These are phyloP conservation scores for Boletellus dicymbophilus DNA, from an alignment of 1,284 basidiomycete species.

Conservation along the genomic window DNA sequence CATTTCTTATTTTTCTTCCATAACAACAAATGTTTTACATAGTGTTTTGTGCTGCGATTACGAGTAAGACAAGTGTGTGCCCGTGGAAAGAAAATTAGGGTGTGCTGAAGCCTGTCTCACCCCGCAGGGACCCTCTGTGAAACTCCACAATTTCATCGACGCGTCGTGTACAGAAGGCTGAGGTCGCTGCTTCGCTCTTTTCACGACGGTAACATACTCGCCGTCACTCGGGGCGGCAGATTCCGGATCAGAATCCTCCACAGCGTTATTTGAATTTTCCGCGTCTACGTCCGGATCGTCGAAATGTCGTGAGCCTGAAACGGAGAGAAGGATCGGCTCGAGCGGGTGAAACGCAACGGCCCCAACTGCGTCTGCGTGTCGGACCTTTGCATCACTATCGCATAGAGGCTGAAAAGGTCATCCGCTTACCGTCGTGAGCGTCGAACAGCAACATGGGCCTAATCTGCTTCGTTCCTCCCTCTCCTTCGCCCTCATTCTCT, in stretches of 20 bases:
- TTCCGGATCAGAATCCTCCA: conserved; percentile 11
- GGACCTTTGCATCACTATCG: too few relatives aligned
- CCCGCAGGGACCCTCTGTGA: conserved; percentile 8
- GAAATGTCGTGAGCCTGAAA: conserved; percentile 72
- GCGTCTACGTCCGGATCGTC: conserved; percentile 19
- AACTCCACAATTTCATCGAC: conserved; percentile 31
- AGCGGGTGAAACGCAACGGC: conserved; percentile 65
- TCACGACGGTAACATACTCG: conserved; percentile 1
- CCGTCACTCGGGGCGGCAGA: conserved; percentile 9
- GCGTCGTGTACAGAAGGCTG: conserved; percentile 27
- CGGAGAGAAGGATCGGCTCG: conserved; percentile 51
- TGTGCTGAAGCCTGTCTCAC: too few relatives aligned
- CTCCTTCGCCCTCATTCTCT: conserved; percentile 5
- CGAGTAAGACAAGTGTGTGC: too few relatives aligned
- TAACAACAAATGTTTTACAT: conserved; percentile 18
- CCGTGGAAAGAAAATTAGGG: too few relatives aligned
- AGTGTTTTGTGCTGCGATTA: conserved; percentile 16
- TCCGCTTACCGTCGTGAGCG: conserved; percentile 22
- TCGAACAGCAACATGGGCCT: conserved; percentile 12
- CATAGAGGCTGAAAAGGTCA: background rate
- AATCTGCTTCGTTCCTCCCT: conserved; percentile 9
- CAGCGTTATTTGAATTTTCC: background rate
- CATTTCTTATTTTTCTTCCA: conserved; percentile 8
- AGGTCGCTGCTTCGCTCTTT: conserved; percentile 11
- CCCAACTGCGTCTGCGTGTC: conserved; percentile 55